These are phyloP conservation scores for Globisporangium sylvaticum DNA, from an alignment of 352 stramenopile genomes.

Conservation along the genomic window DNA sequence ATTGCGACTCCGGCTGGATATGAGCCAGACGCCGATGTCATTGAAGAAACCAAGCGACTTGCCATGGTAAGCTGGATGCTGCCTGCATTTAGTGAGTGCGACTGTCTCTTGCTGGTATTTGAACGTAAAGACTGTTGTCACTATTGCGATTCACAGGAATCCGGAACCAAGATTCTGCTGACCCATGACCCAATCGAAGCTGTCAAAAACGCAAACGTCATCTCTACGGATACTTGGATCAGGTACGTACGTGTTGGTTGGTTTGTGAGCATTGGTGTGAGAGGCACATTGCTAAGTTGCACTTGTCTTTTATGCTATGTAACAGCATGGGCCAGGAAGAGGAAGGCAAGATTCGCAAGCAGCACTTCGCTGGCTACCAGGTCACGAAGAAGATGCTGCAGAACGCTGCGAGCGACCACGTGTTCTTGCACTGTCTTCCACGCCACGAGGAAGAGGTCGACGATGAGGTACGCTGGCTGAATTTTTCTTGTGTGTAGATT, in stretches of 20 bases:
- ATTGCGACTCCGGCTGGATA: constrained; percentile 94
- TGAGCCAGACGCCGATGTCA: constrained; percentile 86
- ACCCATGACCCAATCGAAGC: constrained; percentile 92
- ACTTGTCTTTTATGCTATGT: background rate
- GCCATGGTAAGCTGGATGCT: constrained; percentile 32
- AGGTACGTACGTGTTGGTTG: constrained; percentile 31
- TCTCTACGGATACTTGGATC: constrained; percentile 98
- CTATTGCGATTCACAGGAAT: constrained; percentile 21
- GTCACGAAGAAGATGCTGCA: constrained; percentile 91
- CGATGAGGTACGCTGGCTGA: constrained; percentile 83
- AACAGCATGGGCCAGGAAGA: constrained; percentile 91
- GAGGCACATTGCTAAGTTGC: background rate
- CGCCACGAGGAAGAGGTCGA: constrained; percentile 96
- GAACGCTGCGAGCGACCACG: constrained; percentile 86
- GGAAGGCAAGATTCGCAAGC: constrained; percentile 91
- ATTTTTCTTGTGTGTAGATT: background rate
- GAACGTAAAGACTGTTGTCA: background rate
- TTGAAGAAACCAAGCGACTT: constrained; percentile 88
- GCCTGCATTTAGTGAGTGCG: background rate
- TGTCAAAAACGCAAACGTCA: constrained; percentile 91
- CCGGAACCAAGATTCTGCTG: constrained; percentile 67
- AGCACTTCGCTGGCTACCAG: constrained; percentile 95
- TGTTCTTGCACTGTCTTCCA: constrained; percentile 98
- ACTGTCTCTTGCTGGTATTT: background rate
- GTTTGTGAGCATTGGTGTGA: background rate